Conservation (phyloP, 2,329 filamentous ascomycete species). For the Talaromyces sp. region DNA sequence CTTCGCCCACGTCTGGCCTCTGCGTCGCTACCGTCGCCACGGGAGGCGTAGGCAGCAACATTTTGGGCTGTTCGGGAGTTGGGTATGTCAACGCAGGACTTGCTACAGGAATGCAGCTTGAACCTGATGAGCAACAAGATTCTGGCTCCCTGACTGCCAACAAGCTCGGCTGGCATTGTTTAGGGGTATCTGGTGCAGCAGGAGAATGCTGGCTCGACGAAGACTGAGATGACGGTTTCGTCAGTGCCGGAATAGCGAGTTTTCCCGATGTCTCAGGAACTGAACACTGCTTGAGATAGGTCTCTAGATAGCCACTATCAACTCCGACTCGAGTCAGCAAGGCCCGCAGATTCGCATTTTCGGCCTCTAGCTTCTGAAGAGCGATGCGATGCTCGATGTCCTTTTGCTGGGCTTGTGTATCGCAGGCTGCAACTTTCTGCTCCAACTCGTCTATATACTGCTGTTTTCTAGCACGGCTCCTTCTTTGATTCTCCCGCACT, state of each 20-base stretch:
- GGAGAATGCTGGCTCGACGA: not conserved
- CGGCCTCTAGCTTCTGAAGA: slow-evolving; percentile 27
- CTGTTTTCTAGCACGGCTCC: slow-evolving; percentile 30
- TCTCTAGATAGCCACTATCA: slow-evolving; percentile 18
- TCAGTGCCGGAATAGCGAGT: slow-evolving; percentile 31
- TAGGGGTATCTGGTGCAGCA: not conserved
- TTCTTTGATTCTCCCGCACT: slow-evolving; percentile 35
- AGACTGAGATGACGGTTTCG: slow-evolving; percentile 6
- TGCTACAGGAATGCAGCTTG: not conserved
- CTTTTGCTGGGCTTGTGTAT: slow-evolving; percentile 24
- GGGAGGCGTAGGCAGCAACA: not conserved
- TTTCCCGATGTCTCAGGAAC: slow-evolving; percentile 20
- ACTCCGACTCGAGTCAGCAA: slow-evolving; percentile 24
- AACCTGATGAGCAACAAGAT: not conserved
- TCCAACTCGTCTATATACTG: slow-evolving; percentile 33
- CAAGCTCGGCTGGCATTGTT: not conserved
- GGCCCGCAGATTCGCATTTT: slow-evolving; percentile 26
- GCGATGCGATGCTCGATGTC: slow-evolving; percentile 31
- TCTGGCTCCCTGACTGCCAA: not conserved
- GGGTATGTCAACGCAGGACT: not conserved
- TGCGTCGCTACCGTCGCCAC: not conserved
- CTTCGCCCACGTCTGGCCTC: not conserved
- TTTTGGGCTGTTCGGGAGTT: not conserved
- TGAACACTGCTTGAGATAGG: slow-evolving; percentile 21
- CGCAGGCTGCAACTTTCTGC: slow-evolving; percentile 22